A percentile compares a stretch with the other conserved stretches of the same genome.
Evolutionary conservation across 2,329 filamentous ascomycete species (phyloP).

Genomic region (Diaporthe citri): DNA sequence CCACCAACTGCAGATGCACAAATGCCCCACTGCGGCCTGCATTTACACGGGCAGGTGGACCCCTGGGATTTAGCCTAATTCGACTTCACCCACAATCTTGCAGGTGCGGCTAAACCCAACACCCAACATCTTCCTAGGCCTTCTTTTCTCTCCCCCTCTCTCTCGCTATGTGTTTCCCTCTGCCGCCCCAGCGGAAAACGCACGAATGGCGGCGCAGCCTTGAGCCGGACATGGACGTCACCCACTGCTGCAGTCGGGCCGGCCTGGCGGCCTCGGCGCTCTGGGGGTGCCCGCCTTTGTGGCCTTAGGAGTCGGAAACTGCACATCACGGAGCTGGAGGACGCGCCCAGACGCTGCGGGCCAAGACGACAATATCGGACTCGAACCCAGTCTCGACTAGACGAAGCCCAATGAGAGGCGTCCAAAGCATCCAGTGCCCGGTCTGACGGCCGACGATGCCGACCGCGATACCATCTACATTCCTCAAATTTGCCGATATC

Average conservation of each 20-base stretch:
- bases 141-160: neutral
- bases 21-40: neutral
- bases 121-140: neutral
- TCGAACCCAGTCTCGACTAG: neutral
- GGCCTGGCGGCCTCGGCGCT: neutral
- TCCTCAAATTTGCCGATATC: neutral
- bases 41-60: constrained; percentile 20
- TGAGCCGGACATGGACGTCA: neutral
- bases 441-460: neutral
- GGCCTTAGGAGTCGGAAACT: neutral
- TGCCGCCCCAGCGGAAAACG: neutral
- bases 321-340: neutral
- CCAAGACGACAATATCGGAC: neutral
- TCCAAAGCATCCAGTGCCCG: neutral
- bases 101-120: constrained; percentile 45
- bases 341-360: constrained; percentile 5
- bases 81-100: constrained; percentile 27
- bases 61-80: constrained; percentile 38
- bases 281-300: neutral
- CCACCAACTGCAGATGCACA: constrained; percentile 44
- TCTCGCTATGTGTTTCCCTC: neutral
- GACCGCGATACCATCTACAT: neutral
- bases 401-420: neutral
- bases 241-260: neutral
- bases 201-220: neutral